Evolutionary conservation across 1,284 basidiomycete genomes (phyloP).

Genomic region (Sanguinoderma infundibulare): DNA sequence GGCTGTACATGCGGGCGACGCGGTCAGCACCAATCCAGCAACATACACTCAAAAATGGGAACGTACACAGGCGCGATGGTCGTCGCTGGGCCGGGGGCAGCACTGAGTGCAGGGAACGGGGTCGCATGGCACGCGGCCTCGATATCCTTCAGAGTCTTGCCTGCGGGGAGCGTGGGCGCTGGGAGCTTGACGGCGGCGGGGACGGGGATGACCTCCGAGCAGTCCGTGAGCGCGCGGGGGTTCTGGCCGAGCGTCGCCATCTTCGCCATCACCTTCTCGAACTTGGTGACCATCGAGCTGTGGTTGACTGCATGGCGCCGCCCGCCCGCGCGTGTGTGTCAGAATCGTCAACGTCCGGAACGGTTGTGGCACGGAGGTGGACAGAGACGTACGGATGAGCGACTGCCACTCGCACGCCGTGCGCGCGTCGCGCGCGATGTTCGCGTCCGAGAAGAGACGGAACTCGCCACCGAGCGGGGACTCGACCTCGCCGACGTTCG

Average conservation of each 20-base stretch:
- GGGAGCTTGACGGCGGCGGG: conserved; percentile 12
- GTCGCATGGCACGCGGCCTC: conserved; percentile 32
- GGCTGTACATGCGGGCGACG: not conserved
- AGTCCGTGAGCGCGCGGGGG: conserved; percentile 7
- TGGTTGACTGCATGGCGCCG: conserved; percentile 28
- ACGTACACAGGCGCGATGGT: conserved; percentile 30
- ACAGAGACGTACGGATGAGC: too few relatives aligned
- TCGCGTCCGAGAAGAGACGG: conserved; percentile 44
- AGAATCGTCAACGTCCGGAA: conserved; percentile 28
- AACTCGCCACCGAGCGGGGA: conserved; percentile 43
- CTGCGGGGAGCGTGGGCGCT: conserved; percentile 33
- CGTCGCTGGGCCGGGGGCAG: conserved; percentile 31
- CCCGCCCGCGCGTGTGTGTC: too few relatives aligned
- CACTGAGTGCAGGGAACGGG: conserved; percentile 35
- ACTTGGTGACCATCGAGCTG: conserved; percentile 4
- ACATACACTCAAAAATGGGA: not conserved
- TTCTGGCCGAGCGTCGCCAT: conserved; percentile 11
- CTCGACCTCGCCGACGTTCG: too few relatives aligned
- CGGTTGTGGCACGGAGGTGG: conserved; percentile 23
- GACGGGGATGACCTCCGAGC: conserved; percentile 13
- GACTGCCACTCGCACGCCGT: too few relatives aligned
- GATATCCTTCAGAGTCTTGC: conserved; percentile 34
- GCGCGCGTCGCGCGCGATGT: conserved; percentile 40
- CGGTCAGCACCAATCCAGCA: not conserved
- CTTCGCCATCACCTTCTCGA: conserved; percentile 13